Evolutionary conservation across 2,329 filamentous ascomycete genomes (phyloP), one percentile per base, ranked within the genome.

Genomic region (Colletotrichum sp.): DNA sequence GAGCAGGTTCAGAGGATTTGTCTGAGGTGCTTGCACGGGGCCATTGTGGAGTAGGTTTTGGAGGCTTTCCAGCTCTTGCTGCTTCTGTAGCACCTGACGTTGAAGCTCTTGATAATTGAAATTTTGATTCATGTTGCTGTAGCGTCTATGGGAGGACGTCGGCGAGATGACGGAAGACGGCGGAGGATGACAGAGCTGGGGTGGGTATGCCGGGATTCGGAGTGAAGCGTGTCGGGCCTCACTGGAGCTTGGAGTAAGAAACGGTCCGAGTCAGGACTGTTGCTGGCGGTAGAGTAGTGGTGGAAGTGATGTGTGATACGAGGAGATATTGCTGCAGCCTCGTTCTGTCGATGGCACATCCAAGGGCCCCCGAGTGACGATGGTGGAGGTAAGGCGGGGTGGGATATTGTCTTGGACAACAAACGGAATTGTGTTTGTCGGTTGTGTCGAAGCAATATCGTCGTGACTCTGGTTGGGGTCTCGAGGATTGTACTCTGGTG

Each of bases 91-190:
- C 64, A 76, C 59, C 68, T 71, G 71, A 28, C 74, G 71, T 52
- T 77, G 76, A 9, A 77, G 62, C 58, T 77, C 76, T 56, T 76
- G 64, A 28, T 67, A 63, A 32, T 64, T 48, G 36, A 73, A 61
- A 26, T 64, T 69, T 66, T 77, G 75, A 61, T 38, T 77, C 75
- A 77, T 77, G 64, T 76, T 77, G 73, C 24, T 16, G 30, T 21
- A 28, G 52, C 32, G 28, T 58, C 59, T 71, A 30, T 56, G 26
- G 24, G 59, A 9, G 32, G 34, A 26, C 30, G 21, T 28, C n/a
- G 48, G 21, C 36, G 38, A 55, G 21, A 26, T 28, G 43, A 38
- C 64, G 63, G 74, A 38, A 24, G 71, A 48, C 24, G 71, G 58
- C 26, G 58, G n/a, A 34, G 26, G 18, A 32, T 34, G 58, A 63